Evolutionary conservation across 192 early-diverging fungal genomes (phyloP), one percentile per base, ranked within the genome.

Genomic region (Podila epicladia): DNA sequence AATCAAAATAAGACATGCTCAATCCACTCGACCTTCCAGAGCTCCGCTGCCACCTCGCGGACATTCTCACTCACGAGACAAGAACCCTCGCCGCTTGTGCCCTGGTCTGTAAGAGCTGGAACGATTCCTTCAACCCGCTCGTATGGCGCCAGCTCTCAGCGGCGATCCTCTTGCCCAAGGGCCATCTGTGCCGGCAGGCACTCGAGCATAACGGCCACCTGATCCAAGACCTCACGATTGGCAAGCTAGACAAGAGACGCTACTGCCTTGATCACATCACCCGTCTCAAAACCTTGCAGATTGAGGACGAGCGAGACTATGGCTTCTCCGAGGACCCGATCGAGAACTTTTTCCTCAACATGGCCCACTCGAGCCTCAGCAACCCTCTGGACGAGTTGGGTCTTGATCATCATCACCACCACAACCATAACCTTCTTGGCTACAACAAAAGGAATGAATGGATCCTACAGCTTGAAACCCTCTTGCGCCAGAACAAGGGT

Each of bases 251-350:
- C 53, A 55, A 8, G 8, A 55, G 22, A 9, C 53, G 53, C 20
- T 55, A 55, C 24, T 55, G 53, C 53, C 53, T 55, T 11, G 53
- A 55, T 2, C 24, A n/a, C 17, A 55, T 55, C 53, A 24, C 53
- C n/a, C 53, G 28, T 33, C 58, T 71, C 24, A 48, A 28, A 28
- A 71, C 48, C 9, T 28, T 71, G 28, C 22, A 59, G 11, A n/a
- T 71, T 6, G 69, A 71, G 29, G 58, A 71, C 19, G 69, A 71
- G 24, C 32, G 26, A 20, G 41, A 49, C 26, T 20, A 32, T 67
- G 12, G 20, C 19, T 22, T n/a, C 17, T 35, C 29, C 9, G 28
- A 7, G 29, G 51, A 41, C 20, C n/a, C 28, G 7, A 7, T 28
- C 32, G 19, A 37, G 9, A 33, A 12, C 4, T 15, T n/a, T 24